A percentile compares a stretch with the other conserved stretches of the same genome.
These are phyloP conservation scores for Fomitopsis palustris DNA, from an alignment of 1,284 basidiomycete genomes.

Conservation along the genomic window DNA sequence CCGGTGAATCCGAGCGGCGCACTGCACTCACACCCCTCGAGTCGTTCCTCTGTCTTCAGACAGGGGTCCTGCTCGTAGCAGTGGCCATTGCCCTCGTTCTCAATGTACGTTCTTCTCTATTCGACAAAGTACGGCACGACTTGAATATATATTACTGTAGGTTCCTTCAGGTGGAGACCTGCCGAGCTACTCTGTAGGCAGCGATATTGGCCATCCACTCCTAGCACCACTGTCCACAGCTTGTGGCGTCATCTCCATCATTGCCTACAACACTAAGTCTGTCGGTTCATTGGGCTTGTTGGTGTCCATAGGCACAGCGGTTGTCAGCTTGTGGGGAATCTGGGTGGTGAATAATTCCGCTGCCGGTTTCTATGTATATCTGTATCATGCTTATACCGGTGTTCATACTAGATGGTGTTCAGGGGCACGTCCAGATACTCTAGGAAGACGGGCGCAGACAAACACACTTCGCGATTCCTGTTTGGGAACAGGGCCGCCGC, in stretches of 20 bases:
- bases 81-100: constrained; percentile 54
- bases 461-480: constrained; percentile 72
- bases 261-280: constrained; percentile 60
- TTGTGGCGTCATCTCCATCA: constrained; percentile 50
- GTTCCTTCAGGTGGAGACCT: constrained; percentile 9
- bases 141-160: constrained; percentile 24
- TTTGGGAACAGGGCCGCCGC: constrained; percentile 75
- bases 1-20: constrained; percentile 36
- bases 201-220: constrained; percentile 49
- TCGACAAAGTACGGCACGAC: neutral
- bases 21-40: constrained; percentile 59
- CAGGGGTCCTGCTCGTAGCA: constrained; percentile 56
- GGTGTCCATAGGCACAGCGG: constrained; percentile 45
- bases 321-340: constrained; percentile 62
- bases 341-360: constrained; percentile 56
- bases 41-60: constrained; percentile 57
- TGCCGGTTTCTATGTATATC: neutral
- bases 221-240: constrained; percentile 53
- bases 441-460: constrained; percentile 75
- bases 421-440: constrained; percentile 52
- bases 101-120: constrained; percentile 40
- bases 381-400: neutral
- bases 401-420: constrained; percentile 52
- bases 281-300: constrained; percentile 55
- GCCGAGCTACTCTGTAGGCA: neutral